Percentiles rank a stretch among this genome's conserved stretches.
Evolutionary conservation across 1,284 basidiomycete species (phyloP).

Genomic region (Xanthoconium separans): DNA sequence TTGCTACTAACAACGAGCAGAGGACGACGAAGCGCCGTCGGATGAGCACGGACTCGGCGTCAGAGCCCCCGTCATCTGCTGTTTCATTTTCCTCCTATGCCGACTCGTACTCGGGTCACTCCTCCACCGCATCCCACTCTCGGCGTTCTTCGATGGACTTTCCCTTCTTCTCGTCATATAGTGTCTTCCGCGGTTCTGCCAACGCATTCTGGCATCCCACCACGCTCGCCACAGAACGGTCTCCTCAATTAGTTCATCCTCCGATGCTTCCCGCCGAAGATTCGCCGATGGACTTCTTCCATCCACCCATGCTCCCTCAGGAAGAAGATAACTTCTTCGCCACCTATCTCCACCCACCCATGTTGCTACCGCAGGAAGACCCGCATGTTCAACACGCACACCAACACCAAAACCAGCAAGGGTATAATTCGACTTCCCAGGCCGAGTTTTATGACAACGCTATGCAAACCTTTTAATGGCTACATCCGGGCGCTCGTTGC

Average conservation of each 20-base stretch:
- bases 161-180: constrained; percentile 49
- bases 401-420: constrained; percentile 38
- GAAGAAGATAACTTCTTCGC: constrained; percentile 54
- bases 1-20: constrained; percentile 14
- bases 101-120: constrained; percentile 41
- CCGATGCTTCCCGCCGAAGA: constrained; percentile 54
- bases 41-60: constrained; percentile 71
- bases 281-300: constrained; percentile 51
- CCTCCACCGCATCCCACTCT: constrained; percentile 41
- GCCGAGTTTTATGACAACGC: constrained; percentile 29
- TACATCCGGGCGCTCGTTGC: constrained; percentile 2
- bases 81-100: constrained; percentile 52
- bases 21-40: constrained; percentile 62
- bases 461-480: constrained; percentile 30
- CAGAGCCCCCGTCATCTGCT: constrained; percentile 61
- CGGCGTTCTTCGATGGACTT: constrained; percentile 61
- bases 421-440: constrained; percentile 18
- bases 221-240: constrained; percentile 54
- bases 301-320: constrained; percentile 48
- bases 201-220: constrained; percentile 74
- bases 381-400: constrained; percentile 33
- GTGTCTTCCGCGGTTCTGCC: constrained; percentile 49
- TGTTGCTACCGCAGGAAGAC: constrained; percentile 43
- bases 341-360: constrained; percentile 58
- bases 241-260: constrained; percentile 56